Evolutionary conservation across 2,329 filamentous ascomycete species (phyloP).

Genomic region (Neofusicoccum parvum): DNA sequence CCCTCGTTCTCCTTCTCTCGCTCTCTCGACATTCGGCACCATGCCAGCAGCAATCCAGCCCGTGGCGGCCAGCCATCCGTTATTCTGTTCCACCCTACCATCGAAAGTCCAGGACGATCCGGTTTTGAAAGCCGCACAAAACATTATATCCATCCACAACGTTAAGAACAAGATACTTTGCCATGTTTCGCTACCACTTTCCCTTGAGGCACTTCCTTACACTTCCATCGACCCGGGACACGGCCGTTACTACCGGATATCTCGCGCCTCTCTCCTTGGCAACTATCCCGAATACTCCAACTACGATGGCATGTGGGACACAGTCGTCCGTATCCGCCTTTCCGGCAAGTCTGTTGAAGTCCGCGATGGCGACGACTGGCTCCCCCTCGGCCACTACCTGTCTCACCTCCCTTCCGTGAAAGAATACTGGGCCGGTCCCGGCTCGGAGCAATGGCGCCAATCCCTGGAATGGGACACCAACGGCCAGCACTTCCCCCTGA

Average conservation of each 20-base stretch:
- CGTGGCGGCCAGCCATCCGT: not conserved
- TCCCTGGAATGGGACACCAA: constrained; percentile 8
- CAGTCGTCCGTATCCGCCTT: constrained; percentile 15
- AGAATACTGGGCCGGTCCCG: not conserved
- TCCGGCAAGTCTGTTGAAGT: constrained; percentile 1
- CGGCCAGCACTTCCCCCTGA: constrained; percentile 12
- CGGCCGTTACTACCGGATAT: constrained; percentile 15
- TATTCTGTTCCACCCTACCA: not conserved
- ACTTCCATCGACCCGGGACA: not conserved
- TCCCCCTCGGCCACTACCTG: not conserved
- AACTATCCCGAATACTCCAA: constrained; percentile 12
- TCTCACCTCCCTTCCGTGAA: not conserved
- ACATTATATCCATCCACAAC: constrained; percentile 2
- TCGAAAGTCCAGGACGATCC: not conserved
- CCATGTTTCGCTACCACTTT: constrained; percentile 4
- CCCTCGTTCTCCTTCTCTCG: not conserved
- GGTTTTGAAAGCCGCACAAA: constrained; percentile 6
- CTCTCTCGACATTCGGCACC: not conserved
- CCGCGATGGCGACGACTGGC: constrained; percentile 10
- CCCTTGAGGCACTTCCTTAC: constrained; percentile 8
- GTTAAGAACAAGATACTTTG: constrained; percentile 1
- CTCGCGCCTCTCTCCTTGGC: constrained; percentile 9
- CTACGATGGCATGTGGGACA: constrained; percentile 20
- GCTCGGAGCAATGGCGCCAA: not conserved
- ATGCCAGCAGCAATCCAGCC: not conserved